Evolutionary conservation across 2,329 filamentous ascomycete genomes (phyloP).

Genomic region (Botrytis cinerea): DNA sequence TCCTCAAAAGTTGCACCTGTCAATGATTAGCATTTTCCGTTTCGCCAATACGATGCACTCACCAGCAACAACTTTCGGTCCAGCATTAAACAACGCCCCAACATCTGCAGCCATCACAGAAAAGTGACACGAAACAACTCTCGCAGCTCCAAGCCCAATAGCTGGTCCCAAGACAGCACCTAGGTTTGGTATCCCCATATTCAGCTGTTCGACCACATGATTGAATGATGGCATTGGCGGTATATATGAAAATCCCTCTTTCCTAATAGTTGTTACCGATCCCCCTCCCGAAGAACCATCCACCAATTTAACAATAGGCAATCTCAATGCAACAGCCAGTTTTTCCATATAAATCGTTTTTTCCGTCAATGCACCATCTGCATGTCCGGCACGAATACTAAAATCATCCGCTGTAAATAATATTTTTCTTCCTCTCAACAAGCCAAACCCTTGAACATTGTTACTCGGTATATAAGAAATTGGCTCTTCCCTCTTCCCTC

Average conservation of each 20-base stretch:
- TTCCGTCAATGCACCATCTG: slow-evolving; percentile 58
- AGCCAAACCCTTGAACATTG: slow-evolving; percentile 62
- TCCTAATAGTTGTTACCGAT: slow-evolving; percentile 59
- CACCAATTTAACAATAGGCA: slow-evolving; percentile 65
- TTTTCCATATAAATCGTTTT: slow-evolving; percentile 66
- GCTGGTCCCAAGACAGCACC: slow-evolving; percentile 64
- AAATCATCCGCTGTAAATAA: slow-evolving; percentile 67
- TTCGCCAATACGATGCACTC: neutral
- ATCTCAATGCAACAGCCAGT: slow-evolving; percentile 55
- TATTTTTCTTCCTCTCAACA: slow-evolving; percentile 54
- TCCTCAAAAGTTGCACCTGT: slow-evolving; percentile 62
- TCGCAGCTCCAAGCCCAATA: slow-evolving; percentile 62
- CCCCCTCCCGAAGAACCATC: slow-evolving; percentile 65
- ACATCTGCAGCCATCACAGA: slow-evolving; percentile 66
- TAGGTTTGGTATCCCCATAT: slow-evolving; percentile 64
- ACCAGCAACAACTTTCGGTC: slow-evolving; percentile 60
- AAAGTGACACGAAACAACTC: slow-evolving; percentile 64
- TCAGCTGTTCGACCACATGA: slow-evolving; percentile 58
- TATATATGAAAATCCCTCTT: slow-evolving; percentile 59
- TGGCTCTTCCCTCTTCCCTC: slow-evolving; percentile 49
- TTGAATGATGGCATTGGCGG: slow-evolving; percentile 57
- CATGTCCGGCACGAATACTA: slow-evolving; percentile 62
- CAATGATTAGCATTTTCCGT: neutral
- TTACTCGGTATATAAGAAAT: slow-evolving; percentile 59
- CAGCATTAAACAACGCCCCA: slow-evolving; percentile 63